phyloP scores from a whole-genome alignment of 441 rosid species.

The Manihot esculenta region DNA sequence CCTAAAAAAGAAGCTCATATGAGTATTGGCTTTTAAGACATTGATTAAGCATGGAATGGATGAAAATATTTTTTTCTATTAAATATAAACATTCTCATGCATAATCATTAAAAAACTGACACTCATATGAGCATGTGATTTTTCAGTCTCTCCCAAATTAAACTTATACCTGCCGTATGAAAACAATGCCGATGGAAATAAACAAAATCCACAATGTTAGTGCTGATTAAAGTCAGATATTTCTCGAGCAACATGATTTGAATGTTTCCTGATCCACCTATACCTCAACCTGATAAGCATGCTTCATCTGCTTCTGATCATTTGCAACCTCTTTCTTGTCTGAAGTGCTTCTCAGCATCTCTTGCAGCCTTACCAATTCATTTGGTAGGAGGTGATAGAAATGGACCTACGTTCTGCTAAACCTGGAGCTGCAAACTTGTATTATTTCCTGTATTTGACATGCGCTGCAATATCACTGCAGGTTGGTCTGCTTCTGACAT shows the following conservation, averaged over 20 bases:
- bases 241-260: slow-evolving; percentile 26
- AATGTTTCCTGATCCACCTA: slow-evolving; percentile 27
- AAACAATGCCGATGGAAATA: too few species aligned
- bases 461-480: slow-evolving; percentile 22
- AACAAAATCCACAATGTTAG: slow-evolving; percentile 13
- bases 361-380: slow-evolving; percentile 48
- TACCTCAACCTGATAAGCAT: slow-evolving; percentile 57
- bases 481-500: slow-evolving; percentile 34
- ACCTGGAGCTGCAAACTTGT: slow-evolving; percentile 32
- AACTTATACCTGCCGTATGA: too few species aligned
- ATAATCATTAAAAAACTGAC: too few species aligned
- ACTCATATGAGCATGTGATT: too few species aligned
- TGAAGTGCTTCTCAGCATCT: slow-evolving; percentile 33
- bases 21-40: too few species aligned
- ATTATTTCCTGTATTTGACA: slow-evolving; percentile 29
- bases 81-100: too few species aligned
- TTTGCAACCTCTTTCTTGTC: slow-evolving; percentile 45
- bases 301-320: slow-evolving; percentile 52
- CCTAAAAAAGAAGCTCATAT: too few species aligned
- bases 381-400: slow-evolving; percentile 63
- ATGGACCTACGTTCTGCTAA: slow-evolving; percentile 37
- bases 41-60: too few species aligned
- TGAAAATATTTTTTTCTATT: too few species aligned
- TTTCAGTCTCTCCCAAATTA: too few species aligned
- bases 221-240: slow-evolving; percentile 26